Base-by-base conservation (phyloP, 2,329 filamentous ascomycete species). In the Cladophialophora carrionii region DNA sequence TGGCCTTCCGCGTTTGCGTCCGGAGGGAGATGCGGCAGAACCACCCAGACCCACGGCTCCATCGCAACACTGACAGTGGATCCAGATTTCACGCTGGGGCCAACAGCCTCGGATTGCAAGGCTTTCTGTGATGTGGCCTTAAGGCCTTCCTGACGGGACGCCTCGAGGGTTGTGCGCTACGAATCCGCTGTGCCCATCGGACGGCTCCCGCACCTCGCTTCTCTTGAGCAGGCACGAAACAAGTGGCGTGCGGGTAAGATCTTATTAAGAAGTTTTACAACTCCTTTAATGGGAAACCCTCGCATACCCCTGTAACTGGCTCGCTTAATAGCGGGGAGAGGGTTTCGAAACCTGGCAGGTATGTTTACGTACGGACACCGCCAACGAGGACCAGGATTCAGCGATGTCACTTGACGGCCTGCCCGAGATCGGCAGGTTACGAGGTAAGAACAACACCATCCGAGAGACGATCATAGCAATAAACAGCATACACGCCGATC, bases 271-370 rank as follows among this genome's bases (percentile, higher is more conserved):
- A 32, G 31, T 34, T 46, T 17, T 32, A n/a, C 37, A 43, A 43
- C 37, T 51, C 57, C 57, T 31, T 29, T 9, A 41, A 60, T 41
- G 52, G 57, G 57, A 60, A 60, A n/a, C 9, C 48, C 32, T 60
- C 31, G 12, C 26, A 12, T 9, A 29, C 12, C 22, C 31, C 12
- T 20, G 12, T 61, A 34, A 61, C n/a, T 55, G 49, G 58, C 22
- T 55, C 49, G 58, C 7, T 48, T 61, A 46, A n/a, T 14, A 53
- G 10, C 8, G n/a, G 3, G 12, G 41, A 17, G 17, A 43, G 17
- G 17, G 26, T 26, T 26, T 41, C 31, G 20, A 37, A 51, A 17
- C n/a, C n/a, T 17, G 57, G 1, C 14, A 6, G 31, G 10, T 26
- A 31, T 24, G 31, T 29, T 37, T n/a, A 41, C n/a, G 46, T 22